Evolutionary conservation across 2,329 filamentous ascomycete species (phyloP).

Genomic region (Verticillium nonalfalfae): DNA sequence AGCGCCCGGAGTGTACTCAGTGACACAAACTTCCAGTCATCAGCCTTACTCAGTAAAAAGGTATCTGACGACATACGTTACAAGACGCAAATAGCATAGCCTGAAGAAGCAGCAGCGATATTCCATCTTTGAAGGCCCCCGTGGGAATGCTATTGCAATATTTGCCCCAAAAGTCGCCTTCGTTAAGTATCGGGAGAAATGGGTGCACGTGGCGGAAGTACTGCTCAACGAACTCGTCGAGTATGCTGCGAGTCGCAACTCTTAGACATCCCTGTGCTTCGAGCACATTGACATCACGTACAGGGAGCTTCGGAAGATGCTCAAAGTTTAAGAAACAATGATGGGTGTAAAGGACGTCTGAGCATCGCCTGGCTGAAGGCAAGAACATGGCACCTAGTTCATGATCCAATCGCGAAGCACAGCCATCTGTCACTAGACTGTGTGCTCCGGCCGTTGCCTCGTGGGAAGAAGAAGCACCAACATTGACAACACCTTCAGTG

Average conservation of each 20-base stretch:
- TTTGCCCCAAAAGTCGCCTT: conserved; percentile 38
- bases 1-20: conserved; percentile 29
- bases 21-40: conserved; percentile 25
- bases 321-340: conserved; percentile 34
- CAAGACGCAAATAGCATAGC: conserved; percentile 38
- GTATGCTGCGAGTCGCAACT: conserved; percentile 30
- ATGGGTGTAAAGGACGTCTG: conserved; percentile 33
- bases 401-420: conserved; percentile 11
- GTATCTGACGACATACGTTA: conserved; percentile 20
- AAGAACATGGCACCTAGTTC: conserved; percentile 9
- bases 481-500: too few relatives aligned
- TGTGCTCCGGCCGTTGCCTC: background rate
- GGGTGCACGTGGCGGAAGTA: conserved; percentile 42
- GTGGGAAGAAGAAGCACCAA: background rate
- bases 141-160: conserved; percentile 20
- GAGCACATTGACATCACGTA: conserved; percentile 40
- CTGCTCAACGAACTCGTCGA: conserved; percentile 41
- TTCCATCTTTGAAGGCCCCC: conserved; percentile 13
- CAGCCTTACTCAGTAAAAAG: conserved; percentile 3
- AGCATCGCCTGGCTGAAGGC: background rate
- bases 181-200: conserved; percentile 33
- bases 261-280: conserved; percentile 38
- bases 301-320: conserved; percentile 25
- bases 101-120: conserved; percentile 38
- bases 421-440: background rate